Conservation (phyloP, 768 basidiomycete species). For the Pleurotus tuoliensis region DNA sequence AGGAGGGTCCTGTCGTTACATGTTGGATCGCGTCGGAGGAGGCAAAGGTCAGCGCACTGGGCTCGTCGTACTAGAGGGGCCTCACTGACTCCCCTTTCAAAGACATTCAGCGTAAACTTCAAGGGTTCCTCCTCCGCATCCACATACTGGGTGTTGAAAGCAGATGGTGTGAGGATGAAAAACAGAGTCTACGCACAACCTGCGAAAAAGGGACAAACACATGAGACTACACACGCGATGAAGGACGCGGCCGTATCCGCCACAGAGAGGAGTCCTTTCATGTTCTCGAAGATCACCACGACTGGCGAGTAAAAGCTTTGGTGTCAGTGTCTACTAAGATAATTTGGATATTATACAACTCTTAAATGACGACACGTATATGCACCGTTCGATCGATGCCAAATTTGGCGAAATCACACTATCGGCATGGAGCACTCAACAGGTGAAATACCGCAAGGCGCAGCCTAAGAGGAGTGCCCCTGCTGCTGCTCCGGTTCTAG, state of each 20-base stretch:
- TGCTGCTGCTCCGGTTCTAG: not conserved
- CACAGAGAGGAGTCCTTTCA: not conserved
- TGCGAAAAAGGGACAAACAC: too few relatives aligned
- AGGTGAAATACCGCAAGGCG: constrained; percentile 1
- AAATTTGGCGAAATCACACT: constrained; percentile 8
- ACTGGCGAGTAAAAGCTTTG: not conserved
- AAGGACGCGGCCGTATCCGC: not conserved
- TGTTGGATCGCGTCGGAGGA: constrained; percentile 27
- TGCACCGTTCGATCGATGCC: not conserved
- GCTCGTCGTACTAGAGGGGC: not conserved
- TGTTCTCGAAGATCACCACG: constrained; percentile 7
- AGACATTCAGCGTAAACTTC: not conserved
- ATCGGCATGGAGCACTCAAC: constrained; percentile 9
- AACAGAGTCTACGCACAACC: too few relatives aligned
- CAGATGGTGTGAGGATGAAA: too few relatives aligned
- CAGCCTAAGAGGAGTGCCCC: not conserved
- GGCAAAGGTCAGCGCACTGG: constrained; percentile 15
- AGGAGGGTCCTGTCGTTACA: constrained; percentile 14
- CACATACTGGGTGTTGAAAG: too few relatives aligned
- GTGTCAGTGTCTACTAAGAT: too few relatives aligned
- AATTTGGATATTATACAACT: not conserved
- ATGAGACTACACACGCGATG: not conserved
- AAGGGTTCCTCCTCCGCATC: too few relatives aligned
- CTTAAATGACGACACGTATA: constrained; percentile 11
- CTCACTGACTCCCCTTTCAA: not conserved